Percentiles rank a stretch among this genome's conserved stretches.
phyloP scores from a whole-genome alignment of 345 rosid species.

The Eucalyptus pauciflora region DNA sequence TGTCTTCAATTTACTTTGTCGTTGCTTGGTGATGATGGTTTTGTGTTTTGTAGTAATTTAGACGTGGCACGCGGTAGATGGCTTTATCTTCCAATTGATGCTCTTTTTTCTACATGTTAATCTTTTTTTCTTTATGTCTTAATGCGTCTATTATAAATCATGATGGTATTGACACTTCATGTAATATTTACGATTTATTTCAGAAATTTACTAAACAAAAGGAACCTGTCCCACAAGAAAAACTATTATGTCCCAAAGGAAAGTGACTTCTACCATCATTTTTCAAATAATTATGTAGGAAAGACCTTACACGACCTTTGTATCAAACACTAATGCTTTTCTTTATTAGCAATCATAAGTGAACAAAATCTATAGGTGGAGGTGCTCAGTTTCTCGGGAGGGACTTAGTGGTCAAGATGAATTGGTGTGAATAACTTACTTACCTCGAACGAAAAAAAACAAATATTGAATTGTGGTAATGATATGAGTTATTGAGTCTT shows the following conservation, averaged over 20 bases:
- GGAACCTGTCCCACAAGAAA: background rate
- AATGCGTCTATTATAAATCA: background rate
- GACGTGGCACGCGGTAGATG: background rate
- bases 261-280: background rate
- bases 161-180: background rate
- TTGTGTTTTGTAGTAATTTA: background rate
- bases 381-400: background rate
- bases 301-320: background rate
- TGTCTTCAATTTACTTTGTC: background rate
- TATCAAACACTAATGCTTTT: background rate
- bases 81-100: background rate
- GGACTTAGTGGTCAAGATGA: background rate
- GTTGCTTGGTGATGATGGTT: background rate
- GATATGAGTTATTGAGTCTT: background rate
- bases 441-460: too few species aligned
- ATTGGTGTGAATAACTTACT: background rate
- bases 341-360: background rate
- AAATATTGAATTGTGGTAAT: background rate
- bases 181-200: background rate
- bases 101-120: background rate
- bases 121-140: background rate
- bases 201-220: background rate
- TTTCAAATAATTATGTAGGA: background rate
- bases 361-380: background rate
- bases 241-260: background rate